phyloP scores from a whole-genome alignment of 805 yeast species.

The Schwanniomyces sp. region DNA sequence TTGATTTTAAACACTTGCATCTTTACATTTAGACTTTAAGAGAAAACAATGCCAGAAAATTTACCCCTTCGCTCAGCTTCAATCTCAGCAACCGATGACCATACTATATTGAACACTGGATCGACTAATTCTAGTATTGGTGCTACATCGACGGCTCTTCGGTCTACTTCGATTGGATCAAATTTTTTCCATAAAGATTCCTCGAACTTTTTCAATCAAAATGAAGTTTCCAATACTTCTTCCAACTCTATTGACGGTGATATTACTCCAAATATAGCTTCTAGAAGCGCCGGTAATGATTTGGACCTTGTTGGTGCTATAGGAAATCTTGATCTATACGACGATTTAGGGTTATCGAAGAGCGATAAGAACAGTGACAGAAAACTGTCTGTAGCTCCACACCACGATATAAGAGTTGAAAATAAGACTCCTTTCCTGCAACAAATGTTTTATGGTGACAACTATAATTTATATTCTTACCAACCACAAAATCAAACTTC shows the following conservation, averaged over 20 bases:
- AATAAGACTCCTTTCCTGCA: conserved; percentile 1
- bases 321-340: conserved; percentile 45
- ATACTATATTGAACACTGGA: not conserved
- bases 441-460: conserved; percentile 7
- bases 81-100: conserved; percentile 9
- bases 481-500: conserved; percentile 21
- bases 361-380: conserved; percentile 1
- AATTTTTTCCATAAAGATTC: conserved; percentile 25
- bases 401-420: not conserved
- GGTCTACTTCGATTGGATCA: conserved; percentile 17
- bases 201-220: conserved; percentile 18
- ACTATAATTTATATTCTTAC: conserved; percentile 5
- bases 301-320: conserved; percentile 51
- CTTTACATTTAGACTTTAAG: not conserved
- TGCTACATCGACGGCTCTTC: conserved; percentile 3
- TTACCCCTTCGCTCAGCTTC: conserved; percentile 23
- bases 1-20: not conserved
- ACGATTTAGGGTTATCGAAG: conserved; percentile 22
- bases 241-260: conserved; percentile 10
- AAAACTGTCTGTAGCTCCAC: not conserved
- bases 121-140: not conserved
- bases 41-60: conserved; percentile 12
- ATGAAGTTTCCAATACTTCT: conserved; percentile 7
- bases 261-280: conserved; percentile 1
- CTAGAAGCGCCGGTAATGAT: conserved; percentile 11